These are phyloP conservation scores for Annulohypoxylon maeteangense DNA, from an alignment of 495 filamentous ascomycete species.

Conservation along the genomic window DNA sequence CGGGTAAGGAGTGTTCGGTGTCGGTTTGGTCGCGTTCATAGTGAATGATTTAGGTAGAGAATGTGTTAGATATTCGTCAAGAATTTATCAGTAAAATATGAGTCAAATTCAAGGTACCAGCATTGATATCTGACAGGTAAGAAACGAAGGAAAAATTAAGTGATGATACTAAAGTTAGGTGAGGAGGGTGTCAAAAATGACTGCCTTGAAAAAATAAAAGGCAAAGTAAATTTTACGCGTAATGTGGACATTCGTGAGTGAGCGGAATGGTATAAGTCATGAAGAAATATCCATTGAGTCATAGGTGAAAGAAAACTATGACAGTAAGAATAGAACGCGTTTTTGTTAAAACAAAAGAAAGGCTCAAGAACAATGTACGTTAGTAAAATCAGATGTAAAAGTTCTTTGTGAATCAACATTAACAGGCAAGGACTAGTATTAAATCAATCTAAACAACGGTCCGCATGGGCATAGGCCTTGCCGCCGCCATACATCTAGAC, in stretches of 20 bases:
- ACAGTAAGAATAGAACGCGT: constrained; percentile 8
- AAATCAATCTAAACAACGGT: constrained; percentile 32
- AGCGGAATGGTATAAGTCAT: constrained; percentile 21
- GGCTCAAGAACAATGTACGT: constrained; percentile 20
- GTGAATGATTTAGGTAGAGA: constrained; percentile 14
- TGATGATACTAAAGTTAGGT: not conserved
- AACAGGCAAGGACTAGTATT: constrained; percentile 23
- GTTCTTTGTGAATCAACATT: constrained; percentile 31
- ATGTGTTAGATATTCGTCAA: constrained; percentile 6
- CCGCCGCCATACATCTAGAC: constrained; percentile 18
- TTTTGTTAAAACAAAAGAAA: constrained; percentile 34
- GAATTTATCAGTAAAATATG: constrained; percentile 11
- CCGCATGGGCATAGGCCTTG: constrained; percentile 20
- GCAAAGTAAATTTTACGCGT: constrained; percentile 11
- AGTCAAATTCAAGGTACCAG: constrained; percentile 45
- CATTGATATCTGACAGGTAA: constrained; percentile 30
- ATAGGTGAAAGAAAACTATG: constrained; percentile 23
- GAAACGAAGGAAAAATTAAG: constrained; percentile 13
- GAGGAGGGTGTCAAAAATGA: too few relatives aligned
- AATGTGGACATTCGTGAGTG: constrained; percentile 6
- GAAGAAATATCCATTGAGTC: constrained; percentile 24
- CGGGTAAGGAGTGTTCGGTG: constrained; percentile 31
- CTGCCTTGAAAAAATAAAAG: not conserved
- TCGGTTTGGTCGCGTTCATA: constrained; percentile 35
- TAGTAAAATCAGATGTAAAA: constrained; percentile 21